Conservation (phyloP, 495 filamentous ascomycete genomes). For the Aspergillus homomorphus region DNA sequence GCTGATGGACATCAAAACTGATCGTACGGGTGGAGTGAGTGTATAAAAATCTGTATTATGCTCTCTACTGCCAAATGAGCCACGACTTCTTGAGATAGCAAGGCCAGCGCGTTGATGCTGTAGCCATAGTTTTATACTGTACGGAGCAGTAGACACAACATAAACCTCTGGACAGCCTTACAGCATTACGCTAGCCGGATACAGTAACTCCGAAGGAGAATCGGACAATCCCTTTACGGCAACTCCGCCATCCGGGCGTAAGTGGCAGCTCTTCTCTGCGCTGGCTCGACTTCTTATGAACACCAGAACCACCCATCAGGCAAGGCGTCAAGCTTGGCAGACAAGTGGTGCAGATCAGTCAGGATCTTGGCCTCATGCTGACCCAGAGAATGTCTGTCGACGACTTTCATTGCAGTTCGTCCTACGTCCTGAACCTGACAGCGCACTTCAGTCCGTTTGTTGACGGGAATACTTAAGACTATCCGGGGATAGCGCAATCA, state of each 20-base stretch:
- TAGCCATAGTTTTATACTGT: too few species aligned
- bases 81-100: too few species aligned
- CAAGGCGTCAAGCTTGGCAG: background rate
- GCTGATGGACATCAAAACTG: too few species aligned
- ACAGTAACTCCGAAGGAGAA: constrained; percentile 21
- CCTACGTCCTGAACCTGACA: background rate
- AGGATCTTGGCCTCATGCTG: background rate
- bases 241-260: constrained; percentile 7
- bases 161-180: background rate
- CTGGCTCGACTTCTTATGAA: background rate
- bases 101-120: too few species aligned
- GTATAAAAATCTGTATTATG: too few species aligned
- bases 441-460: background rate
- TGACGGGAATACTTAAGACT: background rate
- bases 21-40: too few species aligned
- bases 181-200: constrained; percentile 14
- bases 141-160: too few species aligned
- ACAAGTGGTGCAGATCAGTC: background rate
- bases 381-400: background rate
- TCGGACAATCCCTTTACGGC: constrained; percentile 1
- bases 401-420: background rate
- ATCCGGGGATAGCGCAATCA: background rate
- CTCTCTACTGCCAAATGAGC: too few species aligned
- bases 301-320: background rate
- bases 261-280: constrained; percentile 12